Percentiles rank a stretch among this genome's conserved stretches.
phyloP scores from a whole-genome alignment of 768 basidiomycete genomes.

The Inosperma sp. region DNA sequence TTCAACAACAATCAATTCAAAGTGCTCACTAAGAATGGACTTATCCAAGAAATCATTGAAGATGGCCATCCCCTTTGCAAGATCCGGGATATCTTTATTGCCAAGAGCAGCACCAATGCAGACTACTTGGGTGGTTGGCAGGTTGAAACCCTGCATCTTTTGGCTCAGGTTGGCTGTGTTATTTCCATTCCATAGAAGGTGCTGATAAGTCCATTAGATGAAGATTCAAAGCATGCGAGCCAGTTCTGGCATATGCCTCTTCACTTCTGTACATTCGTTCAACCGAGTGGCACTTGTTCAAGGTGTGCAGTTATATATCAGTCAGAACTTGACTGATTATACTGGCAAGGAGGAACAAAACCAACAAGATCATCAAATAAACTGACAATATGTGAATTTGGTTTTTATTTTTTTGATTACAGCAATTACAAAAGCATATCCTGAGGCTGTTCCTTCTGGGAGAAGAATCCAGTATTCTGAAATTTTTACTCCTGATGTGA shows the following conservation, averaged over 20 bases:
- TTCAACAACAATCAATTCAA: background rate
- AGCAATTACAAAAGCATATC: background rate
- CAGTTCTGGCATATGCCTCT: conserved; percentile 1
- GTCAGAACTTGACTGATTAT: background rate
- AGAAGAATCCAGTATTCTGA: background rate
- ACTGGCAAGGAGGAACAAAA: background rate
- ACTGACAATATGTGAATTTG: background rate
- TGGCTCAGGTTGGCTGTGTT: background rate
- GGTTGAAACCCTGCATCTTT: background rate
- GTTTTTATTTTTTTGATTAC: background rate
- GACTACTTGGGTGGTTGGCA: background rate
- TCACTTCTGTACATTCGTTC: background rate
- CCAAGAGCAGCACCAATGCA: background rate
- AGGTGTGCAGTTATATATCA: conserved; percentile 1
- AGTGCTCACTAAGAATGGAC: background rate
- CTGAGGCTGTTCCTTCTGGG: background rate
- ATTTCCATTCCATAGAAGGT: background rate
- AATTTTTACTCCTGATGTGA: background rate
- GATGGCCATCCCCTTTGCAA: background rate
- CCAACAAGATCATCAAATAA: background rate
- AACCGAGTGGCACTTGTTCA: conserved; percentile 1
- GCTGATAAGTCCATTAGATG: background rate
- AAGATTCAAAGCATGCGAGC: background rate
- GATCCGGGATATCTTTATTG: background rate
- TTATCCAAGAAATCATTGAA: background rate